These are phyloP conservation scores for Vaccinium myrtillus DNA, from an alignment of 148 eudicot species.

Conservation along the genomic window DNA sequence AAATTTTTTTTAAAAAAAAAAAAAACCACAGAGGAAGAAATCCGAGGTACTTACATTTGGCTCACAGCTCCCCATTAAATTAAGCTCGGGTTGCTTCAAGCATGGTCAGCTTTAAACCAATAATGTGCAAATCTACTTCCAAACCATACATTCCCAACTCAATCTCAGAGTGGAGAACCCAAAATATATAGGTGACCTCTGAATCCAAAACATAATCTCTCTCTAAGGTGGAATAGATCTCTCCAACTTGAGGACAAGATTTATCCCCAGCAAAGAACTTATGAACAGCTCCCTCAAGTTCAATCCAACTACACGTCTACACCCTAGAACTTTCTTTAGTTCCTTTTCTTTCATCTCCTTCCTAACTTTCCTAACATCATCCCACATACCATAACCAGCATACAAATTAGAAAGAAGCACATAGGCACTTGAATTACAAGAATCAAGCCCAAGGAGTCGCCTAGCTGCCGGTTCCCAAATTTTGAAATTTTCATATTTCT, in stretches of 20 bases:
- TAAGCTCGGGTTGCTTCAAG: not conserved
- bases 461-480: conserved; percentile 48
- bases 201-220: conserved; percentile 23
- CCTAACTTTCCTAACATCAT: conserved; percentile 52
- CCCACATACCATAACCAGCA: conserved; percentile 70
- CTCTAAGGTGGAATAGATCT: conserved; percentile 45
- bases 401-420: conserved; percentile 68
- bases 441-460: conserved; percentile 40
- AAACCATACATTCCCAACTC: conserved; percentile 19
- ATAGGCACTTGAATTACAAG: conserved; percentile 42
- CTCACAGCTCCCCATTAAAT: not conserved
- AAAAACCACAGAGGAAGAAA: not conserved
- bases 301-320: conserved; percentile 70
- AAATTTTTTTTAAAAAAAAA: not conserved
- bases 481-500: conserved; percentile 37
- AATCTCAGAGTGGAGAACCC: not conserved
- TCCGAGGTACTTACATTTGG: conserved; percentile 13
- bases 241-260: conserved; percentile 38
- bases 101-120: not conserved
- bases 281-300: conserved; percentile 55
- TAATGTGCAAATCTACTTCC: not conserved
- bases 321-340: conserved; percentile 59
- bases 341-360: conserved; percentile 47
- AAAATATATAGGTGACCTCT: conserved; percentile 18
- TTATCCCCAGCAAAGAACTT: conserved; percentile 56